phyloP scores from a whole-genome alignment of 768 basidiomycete genomes.

The Auricularia heimuer region DNA sequence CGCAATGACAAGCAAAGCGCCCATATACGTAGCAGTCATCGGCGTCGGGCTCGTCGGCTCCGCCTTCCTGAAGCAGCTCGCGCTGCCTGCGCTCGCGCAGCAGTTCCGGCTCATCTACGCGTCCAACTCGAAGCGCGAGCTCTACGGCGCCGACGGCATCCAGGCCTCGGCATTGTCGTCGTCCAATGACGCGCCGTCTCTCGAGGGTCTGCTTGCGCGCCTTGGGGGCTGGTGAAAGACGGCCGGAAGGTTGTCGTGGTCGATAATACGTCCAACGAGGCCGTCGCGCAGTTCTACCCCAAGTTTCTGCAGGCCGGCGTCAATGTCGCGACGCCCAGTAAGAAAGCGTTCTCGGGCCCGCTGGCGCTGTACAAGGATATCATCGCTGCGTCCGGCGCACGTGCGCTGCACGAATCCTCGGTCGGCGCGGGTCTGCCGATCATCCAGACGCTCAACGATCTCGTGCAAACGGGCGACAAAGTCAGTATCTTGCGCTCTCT shows the following conservation, averaged over 20 bases:
- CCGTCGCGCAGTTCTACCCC: conserved; percentile 75
- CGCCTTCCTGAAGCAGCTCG: conserved; percentile 72
- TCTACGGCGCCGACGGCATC: conserved; percentile 43
- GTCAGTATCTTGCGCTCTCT: conserved; percentile 25
- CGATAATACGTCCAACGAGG: conserved; percentile 86
- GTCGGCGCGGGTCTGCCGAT: conserved; percentile 95
- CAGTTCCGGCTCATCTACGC: conserved; percentile 50
- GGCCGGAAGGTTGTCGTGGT: conserved; percentile 56
- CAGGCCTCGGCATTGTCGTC: conserved; percentile 35
- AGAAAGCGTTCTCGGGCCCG: conserved; percentile 84
- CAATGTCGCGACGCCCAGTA: conserved; percentile 91
- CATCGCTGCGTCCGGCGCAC: conserved; percentile 46
- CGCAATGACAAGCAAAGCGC: background rate
- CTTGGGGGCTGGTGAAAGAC: conserved; percentile 36
- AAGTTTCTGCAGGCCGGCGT: conserved; percentile 68
- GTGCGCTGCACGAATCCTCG: conserved; percentile 78
- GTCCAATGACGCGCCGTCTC: conserved; percentile 35
- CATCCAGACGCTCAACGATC: conserved; percentile 82
- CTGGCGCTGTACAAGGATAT: conserved; percentile 61
- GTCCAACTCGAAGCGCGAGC: conserved; percentile 52
- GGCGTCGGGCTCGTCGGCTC: conserved; percentile 91
- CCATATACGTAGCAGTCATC: conserved; percentile 55
- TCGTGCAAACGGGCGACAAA: conserved; percentile 88
- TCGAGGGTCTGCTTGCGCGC: conserved; percentile 30
- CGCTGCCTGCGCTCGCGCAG: conserved; percentile 45